Conservation (phyloP, 352 stramenopile genomes). For the Globisporangium spinosum region DNA sequence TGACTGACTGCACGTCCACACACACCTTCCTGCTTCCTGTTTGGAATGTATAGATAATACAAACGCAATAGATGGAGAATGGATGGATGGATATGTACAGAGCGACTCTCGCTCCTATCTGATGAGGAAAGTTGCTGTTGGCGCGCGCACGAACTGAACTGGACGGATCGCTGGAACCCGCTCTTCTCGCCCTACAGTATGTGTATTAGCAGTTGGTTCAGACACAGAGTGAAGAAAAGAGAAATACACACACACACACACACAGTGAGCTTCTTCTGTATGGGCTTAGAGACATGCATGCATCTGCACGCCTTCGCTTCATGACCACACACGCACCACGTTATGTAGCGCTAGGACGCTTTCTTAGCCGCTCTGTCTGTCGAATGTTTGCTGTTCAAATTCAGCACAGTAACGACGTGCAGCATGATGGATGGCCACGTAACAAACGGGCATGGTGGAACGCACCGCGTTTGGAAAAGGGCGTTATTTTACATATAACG, state of each 20-base stretch:
- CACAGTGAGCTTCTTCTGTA: background rate
- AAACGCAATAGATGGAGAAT: background rate
- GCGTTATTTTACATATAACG: too few relatives aligned
- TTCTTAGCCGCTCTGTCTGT: background rate
- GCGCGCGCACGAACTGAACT: background rate
- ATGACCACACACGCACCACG: background rate
- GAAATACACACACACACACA: background rate
- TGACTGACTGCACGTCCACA: background rate
- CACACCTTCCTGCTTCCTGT: too few relatives aligned
- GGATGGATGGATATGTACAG: background rate
- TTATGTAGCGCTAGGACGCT: background rate
- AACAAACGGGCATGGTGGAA: too few relatives aligned
- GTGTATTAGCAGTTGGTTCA: background rate
- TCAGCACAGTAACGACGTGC: too few relatives aligned
- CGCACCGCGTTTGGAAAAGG: too few relatives aligned
- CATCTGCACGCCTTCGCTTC: background rate
- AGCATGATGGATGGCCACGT: too few relatives aligned
- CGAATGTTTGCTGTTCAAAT: background rate
- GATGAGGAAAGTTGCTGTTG: background rate
- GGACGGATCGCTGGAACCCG: background rate
- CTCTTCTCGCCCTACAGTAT: background rate
- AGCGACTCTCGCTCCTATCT: background rate
- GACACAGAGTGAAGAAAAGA: background rate
- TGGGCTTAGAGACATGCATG: background rate
- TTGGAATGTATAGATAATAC: background rate